phyloP scores from a whole-genome alignment of 2,329 filamentous ascomycete genomes.

The Coleophoma crateriformis region DNA sequence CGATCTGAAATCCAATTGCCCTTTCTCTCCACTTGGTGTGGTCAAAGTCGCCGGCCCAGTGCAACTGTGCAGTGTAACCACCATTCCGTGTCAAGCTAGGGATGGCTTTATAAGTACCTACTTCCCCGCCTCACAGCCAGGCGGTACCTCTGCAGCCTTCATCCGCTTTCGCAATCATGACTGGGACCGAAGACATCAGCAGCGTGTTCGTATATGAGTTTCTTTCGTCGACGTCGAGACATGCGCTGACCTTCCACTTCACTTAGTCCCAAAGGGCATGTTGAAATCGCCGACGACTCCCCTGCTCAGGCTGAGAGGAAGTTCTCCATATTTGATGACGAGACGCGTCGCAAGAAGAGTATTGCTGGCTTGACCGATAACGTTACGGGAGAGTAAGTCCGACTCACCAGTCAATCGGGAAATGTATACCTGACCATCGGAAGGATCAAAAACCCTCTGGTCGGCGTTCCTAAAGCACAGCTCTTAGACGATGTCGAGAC shows the following conservation, averaged over 20 bases:
- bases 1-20: too few species aligned
- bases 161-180: not conserved
- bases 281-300: not conserved
- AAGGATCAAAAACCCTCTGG: conserved; percentile 50
- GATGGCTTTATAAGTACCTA: too few species aligned
- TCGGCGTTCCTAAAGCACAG: conserved; percentile 43
- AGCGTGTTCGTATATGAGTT: not conserved
- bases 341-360: not conserved
- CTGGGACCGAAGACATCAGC: not conserved
- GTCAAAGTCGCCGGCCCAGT: too few species aligned
- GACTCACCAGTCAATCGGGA: too few species aligned
- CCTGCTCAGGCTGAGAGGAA: not conserved
- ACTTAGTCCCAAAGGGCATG: not conserved
- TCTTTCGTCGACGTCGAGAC: too few species aligned
- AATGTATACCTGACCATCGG: not conserved
- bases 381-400: not conserved
- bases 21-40: too few species aligned
- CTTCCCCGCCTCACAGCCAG: not conserved
- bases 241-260: too few species aligned
- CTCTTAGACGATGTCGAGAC: conserved; percentile 50
- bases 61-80: too few species aligned
- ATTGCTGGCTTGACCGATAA: not conserved
- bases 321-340: not conserved
- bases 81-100: too few species aligned
- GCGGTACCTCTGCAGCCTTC: not conserved